Evolutionary conservation across 2,329 filamentous ascomycete genomes (phyloP).

Genomic region (Lithohypha guttulata): DNA sequence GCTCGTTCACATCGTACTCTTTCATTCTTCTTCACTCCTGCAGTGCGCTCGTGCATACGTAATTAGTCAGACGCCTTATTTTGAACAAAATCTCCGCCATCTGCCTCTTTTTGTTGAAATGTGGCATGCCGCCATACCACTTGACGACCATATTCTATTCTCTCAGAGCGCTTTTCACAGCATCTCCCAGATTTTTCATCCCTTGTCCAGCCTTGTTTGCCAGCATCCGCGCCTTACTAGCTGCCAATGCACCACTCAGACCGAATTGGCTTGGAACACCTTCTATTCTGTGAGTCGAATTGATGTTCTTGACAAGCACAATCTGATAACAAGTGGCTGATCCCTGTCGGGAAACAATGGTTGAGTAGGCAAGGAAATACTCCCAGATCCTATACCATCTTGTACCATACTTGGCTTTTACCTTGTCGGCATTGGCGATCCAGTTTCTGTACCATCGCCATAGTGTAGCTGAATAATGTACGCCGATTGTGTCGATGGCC

Average conservation of each 20-base stretch:
- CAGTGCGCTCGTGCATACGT: no score
- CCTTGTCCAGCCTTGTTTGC: slow-evolving; percentile 2
- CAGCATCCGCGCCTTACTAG: slow-evolving; percentile 30
- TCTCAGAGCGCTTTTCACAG: slow-evolving; percentile 3
- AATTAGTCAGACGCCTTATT: no score
- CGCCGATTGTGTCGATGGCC: slow-evolving; percentile 81
- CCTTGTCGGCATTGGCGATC: slow-evolving; percentile 86
- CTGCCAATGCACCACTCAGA: slow-evolving; percentile 53
- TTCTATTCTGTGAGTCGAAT: slow-evolving; percentile 70
- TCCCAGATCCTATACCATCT: slow-evolving; percentile 97
- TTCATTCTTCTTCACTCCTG: no score
- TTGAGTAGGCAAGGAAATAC: slow-evolving; percentile 77
- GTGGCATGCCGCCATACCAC: no score
- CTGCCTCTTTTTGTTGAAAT: no score
- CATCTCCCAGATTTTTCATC: background rate
- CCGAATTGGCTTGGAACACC: slow-evolving; percentile 60
- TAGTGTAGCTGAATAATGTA: slow-evolving; percentile 92
- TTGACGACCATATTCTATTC: no score
- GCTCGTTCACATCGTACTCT: no score
- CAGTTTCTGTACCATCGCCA: slow-evolving; percentile 99
- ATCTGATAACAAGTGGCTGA: slow-evolving; percentile 81
- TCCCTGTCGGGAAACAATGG: slow-evolving; percentile 74
- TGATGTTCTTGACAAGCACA: slow-evolving; percentile 79
- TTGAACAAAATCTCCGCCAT: no score
- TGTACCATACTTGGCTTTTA: slow-evolving; percentile 87